These are phyloP conservation scores for Pascua guehoae DNA, from an alignment of 1,284 basidiomycete genomes.

Conservation along the genomic window DNA sequence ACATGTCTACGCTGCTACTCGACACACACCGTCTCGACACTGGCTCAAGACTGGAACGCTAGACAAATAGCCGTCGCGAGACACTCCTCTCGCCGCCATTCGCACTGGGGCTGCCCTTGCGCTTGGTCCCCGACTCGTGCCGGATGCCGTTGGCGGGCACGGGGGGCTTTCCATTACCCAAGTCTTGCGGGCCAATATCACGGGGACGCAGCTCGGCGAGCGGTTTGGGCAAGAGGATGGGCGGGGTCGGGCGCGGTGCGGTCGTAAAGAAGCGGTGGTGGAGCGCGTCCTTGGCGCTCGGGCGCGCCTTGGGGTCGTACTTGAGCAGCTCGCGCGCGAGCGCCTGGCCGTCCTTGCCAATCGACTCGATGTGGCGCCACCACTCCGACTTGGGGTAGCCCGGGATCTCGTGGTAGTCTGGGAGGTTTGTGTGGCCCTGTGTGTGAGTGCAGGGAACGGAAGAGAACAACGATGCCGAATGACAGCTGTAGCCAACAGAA, in stretches of 20 bases:
- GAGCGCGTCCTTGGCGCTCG: conserved; percentile 64
- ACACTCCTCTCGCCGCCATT: conserved; percentile 9
- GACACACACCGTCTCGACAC: too few species aligned
- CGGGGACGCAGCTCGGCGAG: conserved; percentile 44
- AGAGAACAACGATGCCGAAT: too few species aligned
- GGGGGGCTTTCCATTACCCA: not conserved
- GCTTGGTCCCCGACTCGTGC: conserved; percentile 8
- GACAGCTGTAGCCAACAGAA: conserved; percentile 1
- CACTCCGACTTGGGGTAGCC: conserved; percentile 67
- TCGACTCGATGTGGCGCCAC: conserved; percentile 79
- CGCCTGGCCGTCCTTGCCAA: conserved; percentile 80
- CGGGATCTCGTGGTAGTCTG: conserved; percentile 78
- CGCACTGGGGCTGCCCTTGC: conserved; percentile 2
- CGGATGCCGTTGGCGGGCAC: not conserved
- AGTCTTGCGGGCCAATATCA: conserved; percentile 43
- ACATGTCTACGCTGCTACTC: conserved; percentile 1
- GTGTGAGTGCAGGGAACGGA: too few species aligned
- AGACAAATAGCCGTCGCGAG: conserved; percentile 17
- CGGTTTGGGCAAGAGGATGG: conserved; percentile 43
- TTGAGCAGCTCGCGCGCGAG: conserved; percentile 72
- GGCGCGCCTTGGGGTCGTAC: conserved; percentile 81
- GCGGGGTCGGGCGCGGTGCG: conserved; percentile 41
- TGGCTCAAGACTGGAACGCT: not conserved
- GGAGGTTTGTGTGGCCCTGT: conserved; percentile 82
- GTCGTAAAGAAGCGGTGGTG: conserved; percentile 45